A percentile compares a stretch with the other conserved stretches of the same genome.
phyloP scores from a whole-genome alignment of 306 rosid genomes.

The Quercus suber region DNA sequence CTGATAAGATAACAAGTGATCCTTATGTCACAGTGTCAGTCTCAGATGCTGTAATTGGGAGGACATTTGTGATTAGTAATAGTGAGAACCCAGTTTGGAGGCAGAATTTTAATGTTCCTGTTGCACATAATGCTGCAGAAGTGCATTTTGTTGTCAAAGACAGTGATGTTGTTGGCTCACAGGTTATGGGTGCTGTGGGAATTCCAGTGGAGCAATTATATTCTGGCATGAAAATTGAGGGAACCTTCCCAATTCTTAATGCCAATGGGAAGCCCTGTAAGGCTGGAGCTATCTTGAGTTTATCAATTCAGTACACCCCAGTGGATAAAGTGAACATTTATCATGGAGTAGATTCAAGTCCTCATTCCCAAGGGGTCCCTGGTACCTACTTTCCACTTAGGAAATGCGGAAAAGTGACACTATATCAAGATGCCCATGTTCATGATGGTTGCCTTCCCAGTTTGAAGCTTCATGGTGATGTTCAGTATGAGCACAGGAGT shows the following conservation, averaged over 20 bases:
- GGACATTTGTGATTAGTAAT: slow-evolving; percentile 72
- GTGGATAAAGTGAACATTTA: slow-evolving; percentile 41
- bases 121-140: slow-evolving; percentile 76
- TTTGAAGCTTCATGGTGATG: slow-evolving; percentile 44
- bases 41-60: slow-evolving; percentile 57
- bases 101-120: slow-evolving; percentile 73
- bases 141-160: slow-evolving; percentile 79
- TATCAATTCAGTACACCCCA: slow-evolving; percentile 66
- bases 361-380: slow-evolving; percentile 60
- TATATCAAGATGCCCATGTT: slow-evolving; percentile 90
- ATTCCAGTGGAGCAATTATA: slow-evolving; percentile 58
- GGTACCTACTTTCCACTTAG: slow-evolving; percentile 76
- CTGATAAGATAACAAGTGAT: slow-evolving; percentile 42
- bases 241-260: slow-evolving; percentile 54
- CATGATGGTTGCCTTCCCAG: slow-evolving; percentile 50
- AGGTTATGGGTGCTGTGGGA: slow-evolving; percentile 70
- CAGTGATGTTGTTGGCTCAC: slow-evolving; percentile 70
- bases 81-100: slow-evolving; percentile 74
- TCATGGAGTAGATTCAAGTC: slow-evolving; percentile 43
- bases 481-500: slow-evolving; percentile 43
- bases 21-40: slow-evolving; percentile 40
- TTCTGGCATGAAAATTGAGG: slow-evolving; percentile 50
- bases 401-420: slow-evolving; percentile 66
- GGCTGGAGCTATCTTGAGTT: slow-evolving; percentile 52
- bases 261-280: slow-evolving; percentile 62